Base-by-base conservation (phyloP, 192 early-diverging fungal genomes). In the Entophlyctis luteolus region DNA sequence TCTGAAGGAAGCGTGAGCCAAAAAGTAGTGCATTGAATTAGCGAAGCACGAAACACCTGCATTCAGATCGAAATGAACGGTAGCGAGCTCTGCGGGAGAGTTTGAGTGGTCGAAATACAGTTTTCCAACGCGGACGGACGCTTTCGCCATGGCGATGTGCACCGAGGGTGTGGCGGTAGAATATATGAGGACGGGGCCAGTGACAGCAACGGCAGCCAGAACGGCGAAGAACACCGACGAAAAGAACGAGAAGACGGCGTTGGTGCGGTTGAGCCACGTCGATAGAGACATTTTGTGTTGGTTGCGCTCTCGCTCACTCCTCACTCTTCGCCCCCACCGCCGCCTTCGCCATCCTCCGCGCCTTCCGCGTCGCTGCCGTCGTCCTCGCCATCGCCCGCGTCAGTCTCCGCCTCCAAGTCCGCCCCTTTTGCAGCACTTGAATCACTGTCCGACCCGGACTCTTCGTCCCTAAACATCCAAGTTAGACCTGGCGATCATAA, bases 21-120 rank as follows among this genome's bases (percentile, higher is more conserved):
- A 45, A 22, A 27, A 62, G 29, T 10, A 2, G 16, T 22, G n/a
- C 2, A n/a, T 12, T 42, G 39, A 42, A 42, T n/a, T 42, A 42
- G 10, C 10, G n/a, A n/a, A 42, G 10, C n/a, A 34, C 31, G 20
- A 4, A 32, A 6, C 77, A 91, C 89, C 89, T 29, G 89, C 89
- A 35, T 87, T 80, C 33, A 92, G 62, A 46, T 87, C 75, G 67
- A 92, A 88, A 38, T 77, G 55, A 22, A 90, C 55, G 25, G 78
- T 74, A 20, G 81, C 90, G 55, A 90, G 74, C 54, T 90, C 83
- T 38, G 81, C 80, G 49, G 77, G 67, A 50, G 79, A 79, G 37
- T 82, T 70, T 32, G 32, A 67, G 25, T 55, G 50, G 27, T 73
- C 68, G 39, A 75, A 73, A 59, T 80, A 80, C 3, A 62, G 36